Evolutionary conservation across 2,329 filamentous ascomycete species (phyloP), one percentile per base, ranked within the genome.

Genomic region (Aspergillus sp.): DNA sequence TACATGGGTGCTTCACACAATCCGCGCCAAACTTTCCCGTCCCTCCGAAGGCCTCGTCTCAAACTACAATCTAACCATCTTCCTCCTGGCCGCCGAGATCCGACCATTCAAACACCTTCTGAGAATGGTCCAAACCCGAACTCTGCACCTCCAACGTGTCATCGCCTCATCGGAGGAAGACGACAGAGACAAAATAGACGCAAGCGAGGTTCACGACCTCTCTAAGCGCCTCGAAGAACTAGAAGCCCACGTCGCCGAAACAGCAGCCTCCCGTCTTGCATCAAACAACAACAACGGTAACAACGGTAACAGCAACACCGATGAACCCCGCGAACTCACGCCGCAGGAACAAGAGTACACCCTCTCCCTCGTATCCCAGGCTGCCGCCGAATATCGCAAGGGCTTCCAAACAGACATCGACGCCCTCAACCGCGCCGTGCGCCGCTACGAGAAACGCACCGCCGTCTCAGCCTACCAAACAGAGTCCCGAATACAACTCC

Each of bases 61-160:
- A 4, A 90, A 96, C 73, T 96, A 93, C 76, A 97, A 97, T 73
- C 81, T 98, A 54, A 92, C 89, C 12, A 90, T 98, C 52, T 98
- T 97, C 73, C 80, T 96, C 3, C 82, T 96, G 17, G 90, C 89
- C 1, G 90, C 93, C 3, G 93, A 98, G 75, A 80, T 97, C 27
- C 87, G 90, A 3, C 93, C 93, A 0, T 78, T 92, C 49, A 86
- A 90, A 1, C 93, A 97, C 69, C 77, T 96, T 24, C 85, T 96
- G 61, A 90, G 88, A 69, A 83, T 97, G 67, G 82, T 96, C 4
- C 88, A 91, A 67, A 83, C 86, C 13, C 85, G 91, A 34, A 96
- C 92, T 2, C 78, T 96, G 8, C 87, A 93, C 68, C 82, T 97
- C 1, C 93, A 98, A 73, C 85, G 87, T 13, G 77, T 91, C 5